Conservation (phyloP, 805 yeast genomes). For the Zygoascus tannicola region DNA sequence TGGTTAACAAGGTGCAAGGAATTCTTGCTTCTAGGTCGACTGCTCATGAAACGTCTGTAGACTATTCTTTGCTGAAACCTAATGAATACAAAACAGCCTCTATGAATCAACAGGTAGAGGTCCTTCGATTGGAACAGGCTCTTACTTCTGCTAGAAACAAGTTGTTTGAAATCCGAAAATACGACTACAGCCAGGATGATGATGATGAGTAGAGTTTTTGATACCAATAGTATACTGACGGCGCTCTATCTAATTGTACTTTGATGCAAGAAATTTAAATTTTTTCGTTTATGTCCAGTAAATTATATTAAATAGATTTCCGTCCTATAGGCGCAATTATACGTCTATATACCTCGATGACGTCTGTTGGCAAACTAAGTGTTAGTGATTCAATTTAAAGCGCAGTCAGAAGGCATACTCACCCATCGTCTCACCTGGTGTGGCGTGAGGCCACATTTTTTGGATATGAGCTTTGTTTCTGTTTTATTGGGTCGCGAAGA, state of each 20-base stretch:
- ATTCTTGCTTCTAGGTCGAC: conserved; percentile 35
- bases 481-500: neutral
- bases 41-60: conserved; percentile 39
- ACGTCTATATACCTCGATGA: too few relatives aligned
- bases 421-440: conserved; percentile 7
- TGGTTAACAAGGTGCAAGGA: conserved; percentile 62
- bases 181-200: conserved; percentile 59
- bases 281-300: neutral
- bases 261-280: neutral
- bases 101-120: conserved; percentile 91
- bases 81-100: conserved; percentile 79
- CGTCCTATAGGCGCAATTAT: too few relatives aligned
- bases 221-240: too few relatives aligned
- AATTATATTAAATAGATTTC: neutral
- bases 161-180: conserved; percentile 75
- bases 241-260: neutral
- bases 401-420: too few relatives aligned
- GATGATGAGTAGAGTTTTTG: conserved; percentile 38
- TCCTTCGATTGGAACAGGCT: conserved; percentile 70
- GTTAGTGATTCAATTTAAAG: too few relatives aligned
- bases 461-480: conserved; percentile 1
- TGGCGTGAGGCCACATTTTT: neutral
- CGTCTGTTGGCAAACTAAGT: too few relatives aligned
- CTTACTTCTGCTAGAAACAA: conserved; percentile 65
- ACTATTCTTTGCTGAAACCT: conserved; percentile 57